A percentile compares a stretch with the other conserved stretches of the same genome.
Conservation (phyloP, 305 asterid genomes). For the Fraxinus albicans region DNA sequence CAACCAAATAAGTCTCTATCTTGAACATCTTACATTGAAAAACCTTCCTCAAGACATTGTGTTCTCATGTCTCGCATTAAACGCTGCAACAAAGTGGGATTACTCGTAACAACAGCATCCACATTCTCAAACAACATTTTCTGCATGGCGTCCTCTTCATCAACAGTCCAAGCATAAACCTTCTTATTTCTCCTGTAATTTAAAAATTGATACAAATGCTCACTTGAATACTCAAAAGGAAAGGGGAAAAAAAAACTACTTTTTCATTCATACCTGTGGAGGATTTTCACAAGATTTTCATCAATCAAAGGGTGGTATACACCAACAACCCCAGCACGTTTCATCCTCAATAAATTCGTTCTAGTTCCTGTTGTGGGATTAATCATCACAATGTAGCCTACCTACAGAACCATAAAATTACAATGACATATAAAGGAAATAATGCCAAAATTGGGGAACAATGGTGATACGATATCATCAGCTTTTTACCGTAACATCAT, state of each 20-base stretch:
- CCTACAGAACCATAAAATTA: conserved; percentile 48
- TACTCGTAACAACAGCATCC: conserved; percentile 84
- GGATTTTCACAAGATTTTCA: conserved; percentile 61
- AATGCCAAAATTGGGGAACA: conserved; percentile 5
- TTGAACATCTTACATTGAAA: conserved; percentile 29
- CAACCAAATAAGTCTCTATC: neutral
- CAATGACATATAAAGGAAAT: neutral
- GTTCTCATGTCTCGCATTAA: conserved; percentile 62
- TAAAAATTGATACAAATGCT: neutral
- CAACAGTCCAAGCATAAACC: conserved; percentile 94
- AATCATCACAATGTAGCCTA: conserved; percentile 89
- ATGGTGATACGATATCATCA: neutral
- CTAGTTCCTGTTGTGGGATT: conserved; percentile 64
- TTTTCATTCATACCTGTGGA: conserved; percentile 59
- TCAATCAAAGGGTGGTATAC: conserved; percentile 88
- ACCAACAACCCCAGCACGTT: conserved; percentile 81
- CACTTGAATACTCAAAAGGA: neutral
- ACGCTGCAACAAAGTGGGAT: conserved; percentile 70
- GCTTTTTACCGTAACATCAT: conserved; percentile 54
- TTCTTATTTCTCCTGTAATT: conserved; percentile 75
- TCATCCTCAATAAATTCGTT: conserved; percentile 66
- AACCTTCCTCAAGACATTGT: conserved; percentile 70
- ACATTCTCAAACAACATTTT: conserved; percentile 67
- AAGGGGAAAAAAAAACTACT: neutral
- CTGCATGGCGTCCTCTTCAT: conserved; percentile 72